These are phyloP conservation scores for Aspergillus brasiliensis DNA, from an alignment of 2,329 filamentous ascomycete genomes.

Conservation along the genomic window DNA sequence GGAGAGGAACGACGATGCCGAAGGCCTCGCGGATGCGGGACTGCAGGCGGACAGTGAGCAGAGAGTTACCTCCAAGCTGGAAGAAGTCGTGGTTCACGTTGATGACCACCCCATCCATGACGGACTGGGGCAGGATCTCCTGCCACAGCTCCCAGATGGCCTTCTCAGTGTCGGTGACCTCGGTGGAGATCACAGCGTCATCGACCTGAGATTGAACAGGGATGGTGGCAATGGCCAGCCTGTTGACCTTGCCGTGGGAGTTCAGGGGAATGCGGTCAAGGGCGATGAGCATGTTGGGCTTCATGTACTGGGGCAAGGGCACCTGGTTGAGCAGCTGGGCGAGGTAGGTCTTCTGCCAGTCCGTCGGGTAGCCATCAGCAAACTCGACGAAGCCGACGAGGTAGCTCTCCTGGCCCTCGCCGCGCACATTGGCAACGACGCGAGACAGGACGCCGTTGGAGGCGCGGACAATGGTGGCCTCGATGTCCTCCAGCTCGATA, in stretches of 20 bases:
- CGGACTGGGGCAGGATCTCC: not conserved
- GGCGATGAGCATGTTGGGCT: slow-evolving; percentile 28
- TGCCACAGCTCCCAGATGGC: slow-evolving; percentile 8
- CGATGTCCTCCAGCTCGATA: slow-evolving; percentile 53
- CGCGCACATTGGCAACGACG: not conserved
- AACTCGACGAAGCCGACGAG: too few relatives aligned
- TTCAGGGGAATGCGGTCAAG: slow-evolving; percentile 28
- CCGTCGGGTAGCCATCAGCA: not conserved
- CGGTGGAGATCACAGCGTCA: not conserved
- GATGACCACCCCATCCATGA: not conserved
- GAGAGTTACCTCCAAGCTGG: slow-evolving; percentile 12
- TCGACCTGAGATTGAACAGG: slow-evolving; percentile 17
- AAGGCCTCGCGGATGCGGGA: not conserved
- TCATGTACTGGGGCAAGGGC: slow-evolving; percentile 38
- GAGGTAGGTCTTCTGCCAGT: not conserved
- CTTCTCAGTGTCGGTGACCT: not conserved
- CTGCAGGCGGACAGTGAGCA: slow-evolving; percentile 7
- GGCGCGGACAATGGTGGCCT: slow-evolving; percentile 10
- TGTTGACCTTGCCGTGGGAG: slow-evolving; percentile 31
- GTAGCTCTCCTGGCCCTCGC: not conserved
- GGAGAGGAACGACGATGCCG: not conserved
- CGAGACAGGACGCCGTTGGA: not conserved
- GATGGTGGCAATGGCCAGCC: slow-evolving; percentile 17
- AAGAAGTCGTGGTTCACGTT: slow-evolving; percentile 9
- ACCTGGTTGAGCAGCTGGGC: not conserved